Percentiles rank a stretch among this genome's conserved stretches.
phyloP scores from a whole-genome alignment of 2,329 filamentous ascomycete genomes.

The Colletotrichum sp. region DNA sequence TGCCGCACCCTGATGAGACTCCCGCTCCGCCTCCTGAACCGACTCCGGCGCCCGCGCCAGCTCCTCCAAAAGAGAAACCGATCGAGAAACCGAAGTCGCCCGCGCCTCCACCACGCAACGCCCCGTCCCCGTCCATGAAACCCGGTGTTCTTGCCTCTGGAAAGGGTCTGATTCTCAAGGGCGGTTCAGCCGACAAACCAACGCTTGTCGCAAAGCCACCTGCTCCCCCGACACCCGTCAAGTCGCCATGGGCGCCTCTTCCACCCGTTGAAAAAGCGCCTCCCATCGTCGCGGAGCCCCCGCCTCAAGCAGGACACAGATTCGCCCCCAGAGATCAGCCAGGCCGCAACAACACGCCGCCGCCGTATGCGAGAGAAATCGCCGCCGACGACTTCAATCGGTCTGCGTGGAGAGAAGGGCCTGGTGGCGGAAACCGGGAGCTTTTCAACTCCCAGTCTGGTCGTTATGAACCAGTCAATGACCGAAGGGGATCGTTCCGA shows the following conservation, averaged over 20 bases:
- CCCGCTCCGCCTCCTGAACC: constrained; percentile 30
- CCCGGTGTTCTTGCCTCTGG: constrained; percentile 54
- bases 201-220: constrained; percentile 76
- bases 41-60: constrained; percentile 29
- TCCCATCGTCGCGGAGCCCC: constrained; percentile 67
- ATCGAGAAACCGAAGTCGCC: constrained; percentile 53
- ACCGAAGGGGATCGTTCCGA: constrained; percentile 74
- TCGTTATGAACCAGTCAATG: constrained; percentile 85
- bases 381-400: constrained; percentile 93
- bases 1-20: constrained; percentile 66
- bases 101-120: constrained; percentile 30
- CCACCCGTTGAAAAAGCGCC: constrained; percentile 85
- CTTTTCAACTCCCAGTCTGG: constrained; percentile 96
- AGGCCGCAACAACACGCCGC: constrained; percentile 58
- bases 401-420: constrained; percentile 78
- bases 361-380: constrained; percentile 75
- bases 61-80: constrained; percentile 30
- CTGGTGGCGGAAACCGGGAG: constrained; percentile 69
- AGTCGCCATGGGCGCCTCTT: constrained; percentile 89
- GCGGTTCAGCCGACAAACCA: constrained; percentile 69
- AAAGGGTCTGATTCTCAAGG: constrained; percentile 70
- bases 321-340: constrained; percentile 28
- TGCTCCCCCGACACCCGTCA: constrained; percentile 70
- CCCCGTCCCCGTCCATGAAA: constrained; percentile 47
- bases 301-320: constrained; percentile 33